These are phyloP conservation scores for Ganoderma leucocontextum DNA, from an alignment of 1,284 basidiomycete genomes.

Conservation along the genomic window DNA sequence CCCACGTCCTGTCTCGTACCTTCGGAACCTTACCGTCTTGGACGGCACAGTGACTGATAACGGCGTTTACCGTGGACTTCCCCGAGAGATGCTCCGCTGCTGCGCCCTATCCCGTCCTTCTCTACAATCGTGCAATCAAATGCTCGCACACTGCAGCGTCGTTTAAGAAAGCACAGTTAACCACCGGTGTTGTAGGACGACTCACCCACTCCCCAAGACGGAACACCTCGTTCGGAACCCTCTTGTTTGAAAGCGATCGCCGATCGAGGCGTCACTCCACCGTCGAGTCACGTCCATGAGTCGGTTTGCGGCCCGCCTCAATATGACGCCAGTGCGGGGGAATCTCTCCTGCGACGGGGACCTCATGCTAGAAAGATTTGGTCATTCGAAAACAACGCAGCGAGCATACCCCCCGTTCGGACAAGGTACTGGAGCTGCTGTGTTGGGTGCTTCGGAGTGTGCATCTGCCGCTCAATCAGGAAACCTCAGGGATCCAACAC, in stretches of 20 bases:
- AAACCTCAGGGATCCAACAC: background rate
- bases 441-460: background rate
- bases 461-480: background rate
- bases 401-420: background rate
- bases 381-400: background rate
- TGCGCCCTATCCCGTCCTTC: slow-evolving; percentile 14
- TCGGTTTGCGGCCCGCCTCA: slow-evolving; percentile 17
- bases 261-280: slow-evolving; percentile 14
- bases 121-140: slow-evolving; percentile 21
- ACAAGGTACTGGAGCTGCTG: background rate
- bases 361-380: background rate
- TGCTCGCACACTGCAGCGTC: background rate
- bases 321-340: background rate
- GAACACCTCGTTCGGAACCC: background rate
- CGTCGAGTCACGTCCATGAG: background rate
- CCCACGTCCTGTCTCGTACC: slow-evolving; percentile 19
- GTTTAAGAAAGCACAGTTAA: slow-evolving; percentile 6
- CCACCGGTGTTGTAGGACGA: slow-evolving; percentile 4
- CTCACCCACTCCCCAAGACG: slow-evolving; percentile 9
- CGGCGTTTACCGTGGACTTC: slow-evolving; percentile 13
- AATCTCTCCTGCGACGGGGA: background rate
- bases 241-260: slow-evolving; percentile 12
- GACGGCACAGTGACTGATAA: slow-evolving; percentile 23
- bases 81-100: slow-evolving; percentile 10
- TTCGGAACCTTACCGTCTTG: slow-evolving; percentile 26